A percentile compares a stretch with the other conserved stretches of the same genome.
Conservation (phyloP, 441 rosid species). For the Cnidoscolus chayamansa region DNA sequence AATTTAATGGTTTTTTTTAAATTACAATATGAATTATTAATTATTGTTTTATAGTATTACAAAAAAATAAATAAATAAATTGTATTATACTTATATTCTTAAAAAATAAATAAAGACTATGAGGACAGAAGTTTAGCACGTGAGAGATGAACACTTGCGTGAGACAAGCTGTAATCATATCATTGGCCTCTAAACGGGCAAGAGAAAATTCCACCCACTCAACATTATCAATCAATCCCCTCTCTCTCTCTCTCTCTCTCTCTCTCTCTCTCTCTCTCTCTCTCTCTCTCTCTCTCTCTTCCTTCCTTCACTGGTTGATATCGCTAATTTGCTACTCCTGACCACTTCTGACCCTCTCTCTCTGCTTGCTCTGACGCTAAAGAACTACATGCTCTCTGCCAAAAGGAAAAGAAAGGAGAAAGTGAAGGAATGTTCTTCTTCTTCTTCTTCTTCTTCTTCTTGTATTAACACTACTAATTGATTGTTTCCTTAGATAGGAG, state of each 20-base stretch:
- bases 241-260: background rate
- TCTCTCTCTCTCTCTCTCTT: no score
- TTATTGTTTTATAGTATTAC: no score
- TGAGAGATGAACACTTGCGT: constrained; percentile 25
- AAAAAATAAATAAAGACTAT: background rate
- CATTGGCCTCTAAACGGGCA: constrained; percentile 17
- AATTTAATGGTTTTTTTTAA: no score
- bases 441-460: background rate
- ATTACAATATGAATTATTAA: no score
- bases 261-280: no score
- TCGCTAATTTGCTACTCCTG: no score
- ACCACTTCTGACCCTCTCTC: background rate
- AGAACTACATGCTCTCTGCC: constrained; percentile 12
- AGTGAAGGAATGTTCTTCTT: constrained; percentile 19
- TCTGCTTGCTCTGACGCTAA: no score
- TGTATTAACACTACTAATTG: constrained; percentile 1
- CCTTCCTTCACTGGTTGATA: no score
- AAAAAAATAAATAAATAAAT: no score
- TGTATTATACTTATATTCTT: no score
- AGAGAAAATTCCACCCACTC: constrained; percentile 9
- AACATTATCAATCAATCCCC: background rate
- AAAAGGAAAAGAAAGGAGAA: constrained; percentile 6
- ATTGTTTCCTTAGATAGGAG: constrained; percentile 2
- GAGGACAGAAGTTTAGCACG: constrained; percentile 18
- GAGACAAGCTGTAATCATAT: constrained; percentile 32